Conservation (phyloP, 495 filamentous ascomycete genomes). For the Umbilicaria muhlenbergii region DNA sequence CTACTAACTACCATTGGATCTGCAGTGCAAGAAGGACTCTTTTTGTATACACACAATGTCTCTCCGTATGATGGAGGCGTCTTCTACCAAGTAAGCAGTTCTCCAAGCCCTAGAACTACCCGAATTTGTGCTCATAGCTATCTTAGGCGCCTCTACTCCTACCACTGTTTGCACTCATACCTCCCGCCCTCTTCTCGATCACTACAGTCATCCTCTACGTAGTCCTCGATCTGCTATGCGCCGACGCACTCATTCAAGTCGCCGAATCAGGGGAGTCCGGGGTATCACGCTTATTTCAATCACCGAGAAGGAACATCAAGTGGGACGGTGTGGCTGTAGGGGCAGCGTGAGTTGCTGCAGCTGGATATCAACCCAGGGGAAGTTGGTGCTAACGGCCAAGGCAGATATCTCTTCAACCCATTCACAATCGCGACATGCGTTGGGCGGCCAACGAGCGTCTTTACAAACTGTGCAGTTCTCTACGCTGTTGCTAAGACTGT, state of each 20-base stretch:
- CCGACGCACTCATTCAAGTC: slow-evolving; percentile 66
- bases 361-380: not conserved
- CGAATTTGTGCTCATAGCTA: not conserved
- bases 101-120: not conserved
- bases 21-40: slow-evolving; percentile 87
- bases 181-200: slow-evolving; percentile 49
- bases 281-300: slow-evolving; percentile 55
- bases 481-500: slow-evolving; percentile 72
- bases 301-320: slow-evolving; percentile 57
- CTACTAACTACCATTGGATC: not conserved
- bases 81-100: slow-evolving; percentile 61
- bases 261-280: slow-evolving; percentile 68
- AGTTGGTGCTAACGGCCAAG: slow-evolving; percentile 8
- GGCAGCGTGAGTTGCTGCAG: slow-evolving; percentile 43
- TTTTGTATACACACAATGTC: slow-evolving; percentile 89
- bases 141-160: slow-evolving; percentile 71
- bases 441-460: slow-evolving; percentile 79
- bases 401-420: slow-evolving; percentile 82
- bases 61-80: slow-evolving; percentile 96
- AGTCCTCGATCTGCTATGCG: slow-evolving; percentile 65
- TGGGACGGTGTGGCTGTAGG: slow-evolving; percentile 67
- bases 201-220: slow-evolving; percentile 71
- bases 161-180: slow-evolving; percentile 77
- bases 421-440: slow-evolving; percentile 88
- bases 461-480: slow-evolving; percentile 79